A percentile compares a stretch with the other conserved stretches of the same genome.
Conservation (phyloP, 371 early-diverging fungal species). For the Mortierella sp. region DNA sequence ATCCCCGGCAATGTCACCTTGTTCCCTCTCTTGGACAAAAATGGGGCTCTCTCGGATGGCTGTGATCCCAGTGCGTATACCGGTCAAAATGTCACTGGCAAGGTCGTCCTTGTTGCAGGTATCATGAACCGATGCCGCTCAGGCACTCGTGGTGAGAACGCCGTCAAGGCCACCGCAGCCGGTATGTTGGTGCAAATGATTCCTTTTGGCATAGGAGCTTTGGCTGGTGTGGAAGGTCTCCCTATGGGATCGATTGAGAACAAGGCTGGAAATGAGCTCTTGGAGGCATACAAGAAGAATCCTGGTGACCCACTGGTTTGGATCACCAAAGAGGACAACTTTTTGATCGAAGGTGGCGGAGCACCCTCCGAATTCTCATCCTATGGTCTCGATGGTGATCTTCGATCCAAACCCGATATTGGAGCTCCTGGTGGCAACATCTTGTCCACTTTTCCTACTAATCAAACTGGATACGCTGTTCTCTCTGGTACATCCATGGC, state of each 20-base stretch:
- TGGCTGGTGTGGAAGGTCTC: conserved; percentile 16
- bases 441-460: conserved; percentile 40
- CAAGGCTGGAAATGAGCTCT: conserved; percentile 41
- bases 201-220: conserved; percentile 51
- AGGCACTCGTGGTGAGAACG: conserved; percentile 58
- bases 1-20: conserved; percentile 27
- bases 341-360: conserved; percentile 58
- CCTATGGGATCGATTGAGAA: conserved; percentile 42
- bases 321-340: conserved; percentile 7
- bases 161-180: conserved; percentile 70
- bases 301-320: conserved; percentile 15
- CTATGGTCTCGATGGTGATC: conserved; percentile 75
- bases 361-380: conserved; percentile 65
- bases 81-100: conserved; percentile 55
- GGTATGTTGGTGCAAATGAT: conserved; percentile 67
- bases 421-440: conserved; percentile 53
- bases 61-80: conserved; percentile 55
- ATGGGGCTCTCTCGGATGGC: conserved; percentile 54
- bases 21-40: conserved; percentile 23
- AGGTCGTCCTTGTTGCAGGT: conserved; percentile 67
- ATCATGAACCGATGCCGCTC: conserved; percentile 64
- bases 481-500: conserved; percentile 66
- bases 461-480: conserved; percentile 50
- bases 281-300: conserved; percentile 22
- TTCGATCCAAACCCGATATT: conserved; percentile 77